Base-by-base conservation (phyloP, 2,329 filamentous ascomycete genomes). In the Calonectria ilicicola region DNA sequence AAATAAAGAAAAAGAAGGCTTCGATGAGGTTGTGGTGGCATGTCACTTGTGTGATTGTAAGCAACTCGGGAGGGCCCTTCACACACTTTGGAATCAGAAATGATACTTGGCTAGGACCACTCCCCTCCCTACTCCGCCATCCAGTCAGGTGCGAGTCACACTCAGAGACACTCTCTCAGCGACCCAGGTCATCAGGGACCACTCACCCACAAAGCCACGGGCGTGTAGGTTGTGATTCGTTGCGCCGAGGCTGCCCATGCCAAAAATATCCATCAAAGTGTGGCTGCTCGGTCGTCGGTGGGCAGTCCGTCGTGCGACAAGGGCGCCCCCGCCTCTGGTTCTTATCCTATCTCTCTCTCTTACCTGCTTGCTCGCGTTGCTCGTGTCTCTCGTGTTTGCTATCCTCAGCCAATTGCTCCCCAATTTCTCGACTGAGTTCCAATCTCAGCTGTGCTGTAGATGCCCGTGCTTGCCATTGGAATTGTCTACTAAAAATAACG, bases 241-340 rank as follows among this genome's bases (percentile, higher is more conserved):
- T 46, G 68, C 35, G 67, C 70, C 69, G 72, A 73, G 70, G 72
- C 72, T 78, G 74, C 75, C 74, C 71, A 67, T 78, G 66, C 77
- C 72, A 70, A 79, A 78, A 77, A 79, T 78, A 79, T 76, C 77
- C 67, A 72, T 73, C 70, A 67, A 73, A 68, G 70, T 73, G 71
- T 71, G 51, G 64, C 64, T 76, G 67, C 58, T 72, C 60, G 66
- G 42, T 63, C 32, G 26, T 65, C 70, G 49, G 73, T 70, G 68
- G 68, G 68, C 71, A 65, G 72, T 71, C 70, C 69, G 72, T 70
- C 69, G 66, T 65, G 71, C 68, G 65, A 73, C 71, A 65, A 56
- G 56, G 47, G 67, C 58, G 65, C 63, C 63, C 66, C 65, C 72
- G 63, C 67, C 62, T 63, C 40, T 47, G 53, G 26, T 56, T 29